Evolutionary conservation across 225 moss, liverwort and hornwort species (phyloP).

Genomic region (Polytrichum formosum): DNA sequence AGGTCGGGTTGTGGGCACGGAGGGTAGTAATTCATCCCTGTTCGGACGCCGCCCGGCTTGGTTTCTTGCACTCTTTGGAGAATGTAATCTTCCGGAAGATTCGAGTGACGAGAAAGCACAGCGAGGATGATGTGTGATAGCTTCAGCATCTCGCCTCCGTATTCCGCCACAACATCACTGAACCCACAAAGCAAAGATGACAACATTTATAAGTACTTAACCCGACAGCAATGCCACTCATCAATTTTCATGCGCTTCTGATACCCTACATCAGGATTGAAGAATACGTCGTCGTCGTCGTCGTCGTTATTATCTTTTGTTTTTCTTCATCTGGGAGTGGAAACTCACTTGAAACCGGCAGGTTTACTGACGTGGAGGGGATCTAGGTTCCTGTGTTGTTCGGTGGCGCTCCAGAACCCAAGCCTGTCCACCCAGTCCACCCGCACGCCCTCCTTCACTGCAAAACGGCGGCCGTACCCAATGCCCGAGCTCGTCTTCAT

Average conservation of each 20-base stretch:
- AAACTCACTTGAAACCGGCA: constrained; percentile 22
- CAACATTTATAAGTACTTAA: no score
- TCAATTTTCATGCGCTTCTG: no score
- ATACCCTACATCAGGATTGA: no score
- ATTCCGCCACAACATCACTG: constrained; percentile 23
- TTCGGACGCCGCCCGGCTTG: constrained; percentile 24
- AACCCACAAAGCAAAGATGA: neutral
- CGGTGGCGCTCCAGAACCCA: constrained; percentile 33
- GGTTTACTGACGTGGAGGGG: constrained; percentile 25
- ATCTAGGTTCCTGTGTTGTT: constrained; percentile 19
- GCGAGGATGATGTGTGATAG: constrained; percentile 24
- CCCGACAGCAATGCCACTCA: no score
- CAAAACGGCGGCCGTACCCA: constrained; percentile 9
- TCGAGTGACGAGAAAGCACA: constrained; percentile 21
- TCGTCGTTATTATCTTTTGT: neutral
- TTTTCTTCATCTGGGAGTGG: neutral
- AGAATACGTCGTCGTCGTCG: no score
- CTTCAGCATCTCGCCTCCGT: constrained; percentile 28
- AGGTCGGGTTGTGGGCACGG: constrained; percentile 39
- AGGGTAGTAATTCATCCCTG: constrained; percentile 40
- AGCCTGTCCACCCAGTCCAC: constrained; percentile 39
- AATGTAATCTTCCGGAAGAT: constrained; percentile 19
- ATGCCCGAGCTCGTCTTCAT: constrained; percentile 14
- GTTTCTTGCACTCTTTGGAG: constrained; percentile 16
- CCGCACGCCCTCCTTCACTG: constrained; percentile 16